Evolutionary conservation across 345 rosid species (phyloP), one percentile per base, ranked within the genome.

Genomic region (Eutrema yunnanense): DNA sequence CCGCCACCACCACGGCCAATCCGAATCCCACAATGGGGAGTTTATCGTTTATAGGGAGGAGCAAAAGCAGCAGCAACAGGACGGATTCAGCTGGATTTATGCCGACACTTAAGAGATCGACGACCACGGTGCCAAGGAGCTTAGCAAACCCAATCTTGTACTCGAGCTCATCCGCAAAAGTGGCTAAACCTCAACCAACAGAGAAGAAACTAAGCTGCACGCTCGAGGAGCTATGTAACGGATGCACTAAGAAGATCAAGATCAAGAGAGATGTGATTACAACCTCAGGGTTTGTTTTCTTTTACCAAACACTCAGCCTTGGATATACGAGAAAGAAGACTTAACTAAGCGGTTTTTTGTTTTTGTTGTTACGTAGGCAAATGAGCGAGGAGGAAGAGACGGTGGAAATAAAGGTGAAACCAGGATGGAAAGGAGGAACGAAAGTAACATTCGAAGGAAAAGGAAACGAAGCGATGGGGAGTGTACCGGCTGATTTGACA

Each of bases 341-440:
- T 22, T 56, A 50, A 27, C 41, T 26, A 7, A 60, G 30, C 1
- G 6, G 32, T 22, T 22, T 22, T 32, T 51, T 32, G 12, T 41
- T 53, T 37, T 26, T 27, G 42, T 55, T 55, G 47, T 76, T 32
- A 5, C 5, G 37, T 54, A 76, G 79, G 76, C 48, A 56, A 64
- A 65, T 48, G 26, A 56, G 76, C 5, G 77, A 90, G 72, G 88
- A 90, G 53, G 92, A 87, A 69, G 96, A 90, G 74, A 51, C 74
- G 2, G 71, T 90, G 36, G 82, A 84, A 3, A 85, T 93, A 60
- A 78, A 87, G 65, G 92, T 93, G 73, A 85, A 88, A 83, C 83
- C 98, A 2, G 98, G 97, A 52, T 93, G 98, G 98, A 90, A 81
- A 74, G 79, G 73, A 10, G 96, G 97, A 48, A 93, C 96, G 0